Percentiles rank a stretch among this genome's conserved stretches.
Evolutionary conservation across 2,329 filamentous ascomycete species (phyloP).

Genomic region (Pseudocercospora ulei): DNA sequence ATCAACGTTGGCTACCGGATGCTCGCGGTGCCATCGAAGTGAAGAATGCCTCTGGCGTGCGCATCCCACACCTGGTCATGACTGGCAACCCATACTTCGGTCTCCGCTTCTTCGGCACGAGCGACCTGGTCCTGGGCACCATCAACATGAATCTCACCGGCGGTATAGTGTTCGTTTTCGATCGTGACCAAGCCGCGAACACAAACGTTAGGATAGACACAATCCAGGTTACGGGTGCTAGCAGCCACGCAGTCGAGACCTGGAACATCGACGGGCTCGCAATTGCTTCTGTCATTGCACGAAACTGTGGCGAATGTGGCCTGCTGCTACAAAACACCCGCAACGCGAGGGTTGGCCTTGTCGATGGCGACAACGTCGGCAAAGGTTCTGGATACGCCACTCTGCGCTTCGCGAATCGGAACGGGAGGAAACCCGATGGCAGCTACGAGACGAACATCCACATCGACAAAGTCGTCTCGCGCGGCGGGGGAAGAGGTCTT

Average conservation of each 20-base stretch:
- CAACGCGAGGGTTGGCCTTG: conserved; percentile 43
- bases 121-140: conserved; percentile 42
- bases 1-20: conserved; percentile 40
- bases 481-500: conserved; percentile 49
- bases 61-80: conserved; percentile 50
- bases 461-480: conserved; percentile 47
- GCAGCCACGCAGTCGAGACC: conserved; percentile 50
- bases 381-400: conserved; percentile 48
- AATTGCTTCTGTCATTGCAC: conserved; percentile 47
- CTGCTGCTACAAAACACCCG: conserved; percentile 48
- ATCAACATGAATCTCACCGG: conserved; percentile 49
- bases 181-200: conserved; percentile 47
- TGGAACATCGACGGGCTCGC: conserved; percentile 51
- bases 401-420: conserved; percentile 50
- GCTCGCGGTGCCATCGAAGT: conserved; percentile 49
- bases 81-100: conserved; percentile 52
- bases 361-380: conserved; percentile 49
- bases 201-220: conserved; percentile 47
- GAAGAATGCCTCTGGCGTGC: conserved; percentile 41
- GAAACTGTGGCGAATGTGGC: conserved; percentile 48
- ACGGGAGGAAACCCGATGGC: conserved; percentile 44
- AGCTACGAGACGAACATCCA: conserved; percentile 47
- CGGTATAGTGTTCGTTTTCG: conserved; percentile 50
- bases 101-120: conserved; percentile 47
- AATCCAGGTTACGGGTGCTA: conserved; percentile 46